A percentile compares a stretch with the other conserved stretches of the same genome.
These are phyloP conservation scores for Lactarius psammicola DNA, from an alignment of 768 basidiomycete genomes.

Conservation along the genomic window DNA sequence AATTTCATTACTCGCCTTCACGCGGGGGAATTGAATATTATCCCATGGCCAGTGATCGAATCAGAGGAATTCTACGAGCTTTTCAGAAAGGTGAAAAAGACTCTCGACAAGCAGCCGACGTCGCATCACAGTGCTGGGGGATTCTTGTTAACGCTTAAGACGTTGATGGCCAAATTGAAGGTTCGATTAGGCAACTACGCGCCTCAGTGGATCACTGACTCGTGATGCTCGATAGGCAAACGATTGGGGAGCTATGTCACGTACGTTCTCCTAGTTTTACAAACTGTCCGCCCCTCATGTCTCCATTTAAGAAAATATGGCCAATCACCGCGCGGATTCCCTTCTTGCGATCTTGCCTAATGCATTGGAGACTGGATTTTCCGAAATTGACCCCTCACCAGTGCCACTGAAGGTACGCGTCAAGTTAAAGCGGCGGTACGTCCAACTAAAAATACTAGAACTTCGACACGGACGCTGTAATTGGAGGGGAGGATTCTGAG, in stretches of 20 bases:
- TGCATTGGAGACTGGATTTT: conserved; percentile 44
- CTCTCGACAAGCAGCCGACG: conserved; percentile 47
- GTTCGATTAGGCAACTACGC: conserved; percentile 33
- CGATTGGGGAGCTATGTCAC: conserved; percentile 63
- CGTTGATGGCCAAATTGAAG: conserved; percentile 67
- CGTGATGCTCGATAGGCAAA: no score
- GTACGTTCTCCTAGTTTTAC: conserved; percentile 37
- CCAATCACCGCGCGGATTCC: no score
- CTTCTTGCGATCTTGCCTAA: no score
- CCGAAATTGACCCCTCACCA: conserved; percentile 44
- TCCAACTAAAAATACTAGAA: no score
- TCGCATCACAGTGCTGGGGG: conserved; percentile 54
- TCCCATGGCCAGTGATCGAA: no score
- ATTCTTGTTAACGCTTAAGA: conserved; percentile 58
- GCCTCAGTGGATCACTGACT: conserved; percentile 32
- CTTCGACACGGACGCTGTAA: no score
- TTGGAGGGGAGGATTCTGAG: no score
- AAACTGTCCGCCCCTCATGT: not conserved
- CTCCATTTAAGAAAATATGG: conserved; percentile 45
- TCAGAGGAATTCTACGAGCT: no score
- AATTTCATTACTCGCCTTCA: conserved; percentile 63
- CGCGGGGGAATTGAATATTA: no score
- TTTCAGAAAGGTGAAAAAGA: no score
- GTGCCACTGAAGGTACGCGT: conserved; percentile 50
- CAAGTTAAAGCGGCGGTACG: not conserved